These are phyloP conservation scores for Didymella segeticola DNA, from an alignment of 2,329 filamentous ascomycete genomes.

Conservation along the genomic window DNA sequence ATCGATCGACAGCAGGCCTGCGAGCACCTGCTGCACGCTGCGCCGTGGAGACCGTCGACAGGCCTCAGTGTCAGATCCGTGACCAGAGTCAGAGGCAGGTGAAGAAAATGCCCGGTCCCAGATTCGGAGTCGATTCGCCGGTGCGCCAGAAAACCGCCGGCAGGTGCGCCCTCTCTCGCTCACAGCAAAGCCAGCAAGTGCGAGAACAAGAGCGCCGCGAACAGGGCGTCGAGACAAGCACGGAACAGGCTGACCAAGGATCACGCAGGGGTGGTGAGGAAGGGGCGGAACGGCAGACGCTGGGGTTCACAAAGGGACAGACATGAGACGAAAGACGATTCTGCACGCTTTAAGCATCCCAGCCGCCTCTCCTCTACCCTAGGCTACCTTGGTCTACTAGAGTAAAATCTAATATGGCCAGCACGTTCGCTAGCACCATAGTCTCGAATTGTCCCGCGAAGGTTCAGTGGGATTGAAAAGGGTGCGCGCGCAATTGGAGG, in stretches of 20 bases:
- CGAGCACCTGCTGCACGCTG: constrained; percentile 32
- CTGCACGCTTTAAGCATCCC: constrained; percentile 36
- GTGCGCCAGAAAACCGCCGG: constrained; percentile 13
- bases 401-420: no score
- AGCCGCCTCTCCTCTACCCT: constrained; percentile 33
- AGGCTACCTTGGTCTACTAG: no score
- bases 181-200: constrained; percentile 2
- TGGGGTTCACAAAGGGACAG: constrained; percentile 29
- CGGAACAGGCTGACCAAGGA: constrained; percentile 33
- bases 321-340: constrained; percentile 40
- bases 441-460: constrained; percentile 26
- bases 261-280: constrained; percentile 34
- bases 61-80: constrained; percentile 17
- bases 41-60: constrained; percentile 23
- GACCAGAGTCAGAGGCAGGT: constrained; percentile 15
- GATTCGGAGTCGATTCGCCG: constrained; percentile 10
- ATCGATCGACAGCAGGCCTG: constrained; percentile 39
- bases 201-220: constrained; percentile 13
- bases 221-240: constrained; percentile 30
- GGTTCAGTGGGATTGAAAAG: constrained; percentile 12
- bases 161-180: constrained; percentile 4
- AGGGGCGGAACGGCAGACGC: constrained; percentile 27
- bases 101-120: constrained; percentile 14
- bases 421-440: constrained; percentile 17
- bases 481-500: constrained; percentile 22